Evolutionary conservation across 495 filamentous ascomycete genomes (phyloP).

Genomic region (Saxispiralis lemnorum): DNA sequence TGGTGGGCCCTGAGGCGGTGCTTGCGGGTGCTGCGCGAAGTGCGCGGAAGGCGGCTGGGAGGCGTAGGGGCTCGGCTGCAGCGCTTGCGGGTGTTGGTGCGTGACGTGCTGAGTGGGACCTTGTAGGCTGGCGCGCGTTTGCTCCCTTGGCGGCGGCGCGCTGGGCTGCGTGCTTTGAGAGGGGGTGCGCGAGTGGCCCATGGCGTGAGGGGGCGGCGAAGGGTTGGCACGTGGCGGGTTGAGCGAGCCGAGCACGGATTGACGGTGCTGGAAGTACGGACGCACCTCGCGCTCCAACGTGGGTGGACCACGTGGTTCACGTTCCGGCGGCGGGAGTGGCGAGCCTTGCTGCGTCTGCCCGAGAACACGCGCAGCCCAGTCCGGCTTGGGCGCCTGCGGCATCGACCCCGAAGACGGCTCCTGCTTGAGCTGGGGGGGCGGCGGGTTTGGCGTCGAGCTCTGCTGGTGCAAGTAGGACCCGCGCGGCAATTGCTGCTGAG

Average conservation of each 20-base stretch:
- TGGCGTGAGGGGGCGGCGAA: conserved; percentile 8
- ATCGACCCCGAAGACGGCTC: background rate
- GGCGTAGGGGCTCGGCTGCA: conserved; percentile 15
- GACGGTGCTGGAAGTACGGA: conserved; percentile 5
- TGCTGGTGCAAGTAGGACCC: too few relatives aligned
- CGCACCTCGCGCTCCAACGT: conserved; percentile 7
- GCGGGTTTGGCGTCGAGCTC: background rate
- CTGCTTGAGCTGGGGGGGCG: conserved; percentile 3
- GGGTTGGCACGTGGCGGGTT: conserved; percentile 12
- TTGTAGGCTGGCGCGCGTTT: conserved; percentile 1
- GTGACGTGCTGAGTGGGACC: conserved; percentile 5
- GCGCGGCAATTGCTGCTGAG: too few relatives aligned
- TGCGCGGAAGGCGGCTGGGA: conserved; percentile 3
- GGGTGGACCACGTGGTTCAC: conserved; percentile 1
- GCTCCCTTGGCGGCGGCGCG: background rate
- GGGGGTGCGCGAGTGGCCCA: conserved; percentile 9
- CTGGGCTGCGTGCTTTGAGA: conserved; percentile 1
- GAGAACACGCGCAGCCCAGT: conserved; percentile 9
- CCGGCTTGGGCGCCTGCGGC: conserved; percentile 2
- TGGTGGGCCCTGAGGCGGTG: conserved; percentile 1
- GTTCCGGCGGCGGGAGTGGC: background rate
- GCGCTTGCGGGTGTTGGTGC: conserved; percentile 3
- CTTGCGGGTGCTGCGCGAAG: conserved; percentile 6
- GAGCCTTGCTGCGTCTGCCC: background rate
- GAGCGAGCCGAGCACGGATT: conserved; percentile 4